Evolutionary conservation across 176 grass and related monocot genomes (phyloP).

Genomic region (Avena eriantha): DNA sequence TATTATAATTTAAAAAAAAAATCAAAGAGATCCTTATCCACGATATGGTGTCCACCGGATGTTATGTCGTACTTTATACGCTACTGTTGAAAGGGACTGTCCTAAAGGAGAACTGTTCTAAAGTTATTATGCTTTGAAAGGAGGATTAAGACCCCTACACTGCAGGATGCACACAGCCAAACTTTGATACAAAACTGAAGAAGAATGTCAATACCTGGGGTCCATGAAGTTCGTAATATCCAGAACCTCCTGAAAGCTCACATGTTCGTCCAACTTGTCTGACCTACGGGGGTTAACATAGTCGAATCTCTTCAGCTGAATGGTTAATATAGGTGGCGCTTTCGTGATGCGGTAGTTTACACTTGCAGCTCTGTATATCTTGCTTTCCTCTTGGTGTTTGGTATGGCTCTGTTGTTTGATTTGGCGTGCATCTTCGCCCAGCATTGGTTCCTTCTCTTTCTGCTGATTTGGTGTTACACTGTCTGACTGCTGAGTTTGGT

Average conservation of each 20-base stretch:
- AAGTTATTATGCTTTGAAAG: neutral
- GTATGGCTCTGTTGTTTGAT: neutral
- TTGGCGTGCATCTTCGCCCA: neutral
- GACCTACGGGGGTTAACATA: neutral
- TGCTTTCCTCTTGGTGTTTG: constrained; percentile 7
- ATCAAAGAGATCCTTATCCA: too few species aligned
- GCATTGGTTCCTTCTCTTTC: neutral
- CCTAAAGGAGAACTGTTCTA: too few species aligned
- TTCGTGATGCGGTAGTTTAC: constrained; percentile 42
- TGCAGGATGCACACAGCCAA: too few species aligned
- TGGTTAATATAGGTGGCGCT: constrained; percentile 50
- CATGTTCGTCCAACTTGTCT: constrained; percentile 42
- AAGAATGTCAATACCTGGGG: constrained; percentile 44
- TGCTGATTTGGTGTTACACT: neutral
- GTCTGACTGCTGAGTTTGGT: neutral
- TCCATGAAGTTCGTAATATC: constrained; percentile 55
- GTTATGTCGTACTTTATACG: neutral
- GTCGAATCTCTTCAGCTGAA: constrained; percentile 69
- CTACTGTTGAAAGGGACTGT: neutral
- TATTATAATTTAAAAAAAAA: too few species aligned
- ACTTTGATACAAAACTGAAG: neutral
- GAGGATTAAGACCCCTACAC: neutral
- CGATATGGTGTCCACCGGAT: too few species aligned
- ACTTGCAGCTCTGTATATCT: constrained; percentile 41
- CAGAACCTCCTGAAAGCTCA: constrained; percentile 59